These are phyloP conservation scores for Ophiostoma tasmaniense DNA, from an alignment of 2,329 filamentous ascomycete species.

Conservation along the genomic window DNA sequence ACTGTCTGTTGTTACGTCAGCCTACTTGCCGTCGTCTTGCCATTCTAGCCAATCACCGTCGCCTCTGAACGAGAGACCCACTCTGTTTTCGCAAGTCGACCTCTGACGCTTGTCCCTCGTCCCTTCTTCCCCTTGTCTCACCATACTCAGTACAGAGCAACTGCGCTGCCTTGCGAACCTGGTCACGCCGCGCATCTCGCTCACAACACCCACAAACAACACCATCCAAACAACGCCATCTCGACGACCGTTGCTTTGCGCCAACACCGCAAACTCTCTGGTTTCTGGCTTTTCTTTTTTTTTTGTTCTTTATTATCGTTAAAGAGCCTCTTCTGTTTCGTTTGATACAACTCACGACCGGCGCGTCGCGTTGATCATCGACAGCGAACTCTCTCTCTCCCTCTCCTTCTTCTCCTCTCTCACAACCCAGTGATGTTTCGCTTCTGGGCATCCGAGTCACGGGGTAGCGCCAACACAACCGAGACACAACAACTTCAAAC, in stretches of 20 bases:
- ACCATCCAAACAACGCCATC: background rate
- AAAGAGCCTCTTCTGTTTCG: background rate
- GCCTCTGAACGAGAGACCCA: background rate
- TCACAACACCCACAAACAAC: background rate
- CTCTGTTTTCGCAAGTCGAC: background rate
- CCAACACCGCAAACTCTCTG: background rate
- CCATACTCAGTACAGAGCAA: too few species aligned
- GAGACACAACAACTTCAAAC: slow-evolving; percentile 21
- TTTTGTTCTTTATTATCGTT: slow-evolving; percentile 6
- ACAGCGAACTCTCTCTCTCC: background rate
- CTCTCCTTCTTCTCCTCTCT: slow-evolving; percentile 29
- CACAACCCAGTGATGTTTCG: slow-evolving; percentile 47
- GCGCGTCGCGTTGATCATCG: slow-evolving; percentile 12
- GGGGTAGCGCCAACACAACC: slow-evolving; percentile 47
- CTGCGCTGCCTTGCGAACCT: slow-evolving; percentile 5
- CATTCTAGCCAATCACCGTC: background rate
- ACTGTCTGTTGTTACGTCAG: slow-evolving; percentile 22
- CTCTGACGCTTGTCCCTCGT: background rate
- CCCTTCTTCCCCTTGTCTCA: background rate
- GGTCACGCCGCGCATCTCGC: slow-evolving; percentile 1
- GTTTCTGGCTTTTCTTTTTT: slow-evolving; percentile 1
- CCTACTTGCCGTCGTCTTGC: slow-evolving; percentile 7
- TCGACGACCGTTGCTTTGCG: background rate
- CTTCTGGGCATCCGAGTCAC: slow-evolving; percentile 51
- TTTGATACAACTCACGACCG: slow-evolving; percentile 7